Base-by-base conservation (phyloP, 768 basidiomycete species). In the Mycena vulgaris region DNA sequence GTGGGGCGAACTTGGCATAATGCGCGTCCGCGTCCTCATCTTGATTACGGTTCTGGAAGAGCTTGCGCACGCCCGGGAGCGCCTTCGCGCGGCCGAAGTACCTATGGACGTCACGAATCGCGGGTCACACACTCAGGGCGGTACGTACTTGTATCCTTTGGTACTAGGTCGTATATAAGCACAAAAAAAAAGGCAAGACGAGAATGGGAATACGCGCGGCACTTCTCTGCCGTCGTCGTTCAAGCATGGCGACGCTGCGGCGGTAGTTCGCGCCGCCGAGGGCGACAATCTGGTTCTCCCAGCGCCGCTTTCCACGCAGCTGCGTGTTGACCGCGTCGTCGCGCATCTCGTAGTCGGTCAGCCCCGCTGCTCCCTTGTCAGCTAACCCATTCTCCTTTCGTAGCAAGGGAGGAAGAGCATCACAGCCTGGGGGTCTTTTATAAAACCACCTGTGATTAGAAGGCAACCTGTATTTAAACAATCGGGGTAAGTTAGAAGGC, bases 61-160 rank as follows among this genome's bases (percentile, higher is more conserved):
- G 88, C 80, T 99, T 97, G 48, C 65, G 65, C 14, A 66, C 65
- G 33, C 66, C 97, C 0, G 66, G 59, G 2, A 99, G 84, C 64
- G 98, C 97, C 79, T 95, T 97, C 5, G 97, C 96, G 31, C 97
- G 92, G 65, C 97, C 97, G 79, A 99, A 99, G 81, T 98, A 99
- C 78, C 96, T 97, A 68, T 2, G 61, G 11, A 30, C 30, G n/a
- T n/a, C 51, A n/a, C 31, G 33, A 1, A 70, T n/a, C n/a, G n/a
- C n/a, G n/a, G n/a, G n/a, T n/a, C n/a, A n/a, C n/a, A n/a, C n/a
- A n/a, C n/a, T n/a, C n/a, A n/a, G n/a, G n/a, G n/a, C n/a, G n/a
- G 11, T 1, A 81, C 91, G 61, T 71, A 96, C 96, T 98, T 99
- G 89, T 99, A 99, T 69, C 97, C 97, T 75, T 97, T 93, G 10